Percentiles rank a stretch among this genome's conserved stretches.
phyloP scores from a whole-genome alignment of 768 basidiomycete species.

The Rhizopogon vesiculosus region DNA sequence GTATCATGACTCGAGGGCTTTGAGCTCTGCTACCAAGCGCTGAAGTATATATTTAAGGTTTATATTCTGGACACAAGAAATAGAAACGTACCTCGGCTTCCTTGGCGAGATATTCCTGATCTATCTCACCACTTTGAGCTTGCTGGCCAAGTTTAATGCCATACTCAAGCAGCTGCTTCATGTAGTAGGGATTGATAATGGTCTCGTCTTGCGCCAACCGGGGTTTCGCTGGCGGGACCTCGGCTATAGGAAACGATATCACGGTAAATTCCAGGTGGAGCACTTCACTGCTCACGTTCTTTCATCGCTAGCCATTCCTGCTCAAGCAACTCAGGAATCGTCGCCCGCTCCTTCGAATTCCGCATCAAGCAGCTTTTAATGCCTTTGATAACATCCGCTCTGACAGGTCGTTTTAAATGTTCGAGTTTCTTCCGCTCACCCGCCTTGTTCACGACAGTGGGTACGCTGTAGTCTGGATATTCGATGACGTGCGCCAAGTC shows the following conservation, averaged over 20 bases:
- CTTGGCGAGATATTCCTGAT: constrained; percentile 41
- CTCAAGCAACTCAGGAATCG: constrained; percentile 82
- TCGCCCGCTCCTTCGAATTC: constrained; percentile 76
- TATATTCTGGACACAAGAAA: not conserved
- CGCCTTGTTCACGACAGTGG: constrained; percentile 32
- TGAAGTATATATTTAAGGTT: constrained; percentile 18
- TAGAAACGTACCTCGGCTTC: constrained; percentile 51
- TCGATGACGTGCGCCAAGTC: constrained; percentile 71
- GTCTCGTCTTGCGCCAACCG: constrained; percentile 50
- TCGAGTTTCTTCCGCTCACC: constrained; percentile 49
- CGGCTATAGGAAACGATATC: constrained; percentile 15
- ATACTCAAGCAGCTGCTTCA: constrained; percentile 69
- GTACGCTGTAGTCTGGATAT: constrained; percentile 68
- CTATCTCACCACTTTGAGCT: constrained; percentile 34
- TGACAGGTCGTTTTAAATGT: constrained; percentile 67
- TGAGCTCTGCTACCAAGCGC: constrained; percentile 65
- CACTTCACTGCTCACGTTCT: constrained; percentile 20
- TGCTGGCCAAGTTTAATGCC: constrained; percentile 57
- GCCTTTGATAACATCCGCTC: constrained; percentile 67
- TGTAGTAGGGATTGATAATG: constrained; percentile 75
- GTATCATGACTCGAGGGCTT: constrained; percentile 38
- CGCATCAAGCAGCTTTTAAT: constrained; percentile 81
- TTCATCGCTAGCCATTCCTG: constrained; percentile 74
- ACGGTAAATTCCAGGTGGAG: not conserved
- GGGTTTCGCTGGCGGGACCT: constrained; percentile 24